Percentiles rank a stretch among this genome's conserved stretches.
Evolutionary conservation across 1,284 basidiomycete genomes (phyloP).

Genomic region (Austroboletus novae-zelandiae): DNA sequence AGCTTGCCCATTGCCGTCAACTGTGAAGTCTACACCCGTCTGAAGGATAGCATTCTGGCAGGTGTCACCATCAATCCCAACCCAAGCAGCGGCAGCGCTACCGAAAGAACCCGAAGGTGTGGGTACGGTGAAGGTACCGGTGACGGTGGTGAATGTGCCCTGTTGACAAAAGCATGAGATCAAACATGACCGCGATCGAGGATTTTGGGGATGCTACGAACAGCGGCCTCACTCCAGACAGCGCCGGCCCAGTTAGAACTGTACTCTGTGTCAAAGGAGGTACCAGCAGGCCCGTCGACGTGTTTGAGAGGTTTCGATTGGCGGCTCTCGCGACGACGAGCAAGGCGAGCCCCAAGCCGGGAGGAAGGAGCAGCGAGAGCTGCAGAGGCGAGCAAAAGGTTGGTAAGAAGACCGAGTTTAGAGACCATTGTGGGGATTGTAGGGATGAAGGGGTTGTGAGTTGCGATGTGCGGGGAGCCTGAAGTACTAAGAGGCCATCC

Average conservation of each 20-base stretch:
- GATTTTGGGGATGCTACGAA: too few species aligned
- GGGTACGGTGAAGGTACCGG: neutral
- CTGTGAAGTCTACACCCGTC: neutral
- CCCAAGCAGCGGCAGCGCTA: neutral
- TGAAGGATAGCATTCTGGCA: neutral
- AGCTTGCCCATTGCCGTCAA: neutral
- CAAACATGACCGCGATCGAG: too few species aligned
- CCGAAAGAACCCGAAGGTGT: neutral
- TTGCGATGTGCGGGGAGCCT: neutral
- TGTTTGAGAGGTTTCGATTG: neutral
- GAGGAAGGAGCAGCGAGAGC: neutral
- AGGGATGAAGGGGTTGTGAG: neutral
- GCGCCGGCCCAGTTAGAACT: neutral
- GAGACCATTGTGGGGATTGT: neutral
- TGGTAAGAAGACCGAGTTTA: neutral
- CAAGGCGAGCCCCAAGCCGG: neutral
- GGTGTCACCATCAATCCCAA: neutral
- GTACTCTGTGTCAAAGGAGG: neutral
- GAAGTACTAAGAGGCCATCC: neutral
- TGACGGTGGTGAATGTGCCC: neutral
- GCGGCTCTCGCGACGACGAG: neutral
- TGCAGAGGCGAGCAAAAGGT: neutral
- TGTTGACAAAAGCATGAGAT: neutral
- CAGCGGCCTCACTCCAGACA: neutral
- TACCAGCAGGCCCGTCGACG: neutral